A percentile compares a stretch with the other conserved stretches of the same genome.
phyloP scores from a whole-genome alignment of 2,329 filamentous ascomycete genomes.

The Talaromyces funiculosus region DNA sequence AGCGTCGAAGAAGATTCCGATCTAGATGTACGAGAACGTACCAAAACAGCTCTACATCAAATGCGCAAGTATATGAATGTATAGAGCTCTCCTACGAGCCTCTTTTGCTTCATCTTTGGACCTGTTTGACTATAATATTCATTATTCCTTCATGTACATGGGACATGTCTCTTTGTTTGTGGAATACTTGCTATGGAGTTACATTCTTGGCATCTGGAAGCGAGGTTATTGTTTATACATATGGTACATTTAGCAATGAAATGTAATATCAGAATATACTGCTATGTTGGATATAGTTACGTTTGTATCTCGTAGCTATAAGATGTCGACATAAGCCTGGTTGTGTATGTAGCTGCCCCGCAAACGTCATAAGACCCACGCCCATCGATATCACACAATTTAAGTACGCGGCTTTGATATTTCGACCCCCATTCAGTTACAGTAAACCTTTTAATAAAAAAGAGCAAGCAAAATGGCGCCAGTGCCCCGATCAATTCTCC shows the following conservation, averaged over 20 bases:
- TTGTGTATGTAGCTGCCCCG: neutral
- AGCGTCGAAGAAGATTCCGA: slow-evolving; percentile 63
- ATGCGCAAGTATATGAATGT: slow-evolving; percentile 41
- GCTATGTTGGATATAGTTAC: neutral
- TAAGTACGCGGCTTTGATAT: neutral
- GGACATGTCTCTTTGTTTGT: neutral
- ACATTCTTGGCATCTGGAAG: slow-evolving; percentile 2
- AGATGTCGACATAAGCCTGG: neutral
- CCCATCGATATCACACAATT: neutral
- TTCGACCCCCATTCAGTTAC: neutral
- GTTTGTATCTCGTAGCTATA: too few species aligned
- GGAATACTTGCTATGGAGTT: neutral
- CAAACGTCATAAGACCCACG: slow-evolving; percentile 19
- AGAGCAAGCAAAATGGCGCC: slow-evolving; percentile 22
- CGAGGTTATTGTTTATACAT: slow-evolving; percentile 3
- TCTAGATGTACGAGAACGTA: slow-evolving; percentile 75
- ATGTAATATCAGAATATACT: slow-evolving; percentile 1
- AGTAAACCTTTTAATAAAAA: neutral
- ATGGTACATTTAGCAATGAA: neutral
- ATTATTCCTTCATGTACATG: slow-evolving; percentile 1
- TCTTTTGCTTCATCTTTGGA: neutral
- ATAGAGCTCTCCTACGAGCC: neutral
- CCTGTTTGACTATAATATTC: neutral
- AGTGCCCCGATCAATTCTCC: slow-evolving; percentile 30
- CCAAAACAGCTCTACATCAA: slow-evolving; percentile 71